A percentile compares a stretch with the other conserved stretches of the same genome.
Conservation (phyloP, 208 protist species). For the Trypanosoma platydactyli region DNA sequence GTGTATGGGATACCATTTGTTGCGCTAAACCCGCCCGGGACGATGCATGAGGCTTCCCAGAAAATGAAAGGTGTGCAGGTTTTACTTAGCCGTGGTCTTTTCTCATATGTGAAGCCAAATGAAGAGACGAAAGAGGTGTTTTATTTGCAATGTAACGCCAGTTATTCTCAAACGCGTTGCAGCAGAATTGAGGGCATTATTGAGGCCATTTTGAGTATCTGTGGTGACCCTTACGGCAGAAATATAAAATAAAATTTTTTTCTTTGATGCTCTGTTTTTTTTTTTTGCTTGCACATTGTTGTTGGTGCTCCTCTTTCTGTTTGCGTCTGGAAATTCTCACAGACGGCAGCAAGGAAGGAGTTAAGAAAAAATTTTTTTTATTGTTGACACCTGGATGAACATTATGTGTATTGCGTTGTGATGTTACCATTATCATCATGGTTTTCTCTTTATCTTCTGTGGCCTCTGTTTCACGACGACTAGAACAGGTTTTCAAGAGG, state of each 20-base stretch:
- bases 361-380: too few species aligned
- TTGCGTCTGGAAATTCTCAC: neutral
- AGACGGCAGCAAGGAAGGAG: too few species aligned
- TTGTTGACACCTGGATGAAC: too few species aligned
- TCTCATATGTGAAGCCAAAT: conserved; percentile 82
- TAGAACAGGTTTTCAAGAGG: too few species aligned
- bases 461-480: too few species aligned
- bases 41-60: conserved; percentile 46
- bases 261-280: conserved; percentile 14
- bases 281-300: conserved; percentile 5
- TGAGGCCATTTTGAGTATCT: conserved; percentile 43
- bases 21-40: conserved; percentile 82
- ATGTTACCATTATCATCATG: too few species aligned
- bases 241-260: conserved; percentile 10
- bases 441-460: too few species aligned
- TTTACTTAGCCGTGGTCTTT: conserved; percentile 45
- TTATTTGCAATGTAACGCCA: conserved; percentile 52
- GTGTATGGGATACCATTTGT: conserved; percentile 58
- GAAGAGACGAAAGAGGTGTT: conserved; percentile 61
- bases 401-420: too few species aligned
- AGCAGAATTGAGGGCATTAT: conserved; percentile 69
- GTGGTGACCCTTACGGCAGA: conserved; percentile 64
- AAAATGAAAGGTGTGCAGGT: conserved; percentile 55
- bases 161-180: conserved; percentile 55
- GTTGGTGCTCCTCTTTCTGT: conserved; percentile 16